phyloP scores from a whole-genome alignment of 2,329 filamentous ascomycete species.

The Cercospora citrullina region DNA sequence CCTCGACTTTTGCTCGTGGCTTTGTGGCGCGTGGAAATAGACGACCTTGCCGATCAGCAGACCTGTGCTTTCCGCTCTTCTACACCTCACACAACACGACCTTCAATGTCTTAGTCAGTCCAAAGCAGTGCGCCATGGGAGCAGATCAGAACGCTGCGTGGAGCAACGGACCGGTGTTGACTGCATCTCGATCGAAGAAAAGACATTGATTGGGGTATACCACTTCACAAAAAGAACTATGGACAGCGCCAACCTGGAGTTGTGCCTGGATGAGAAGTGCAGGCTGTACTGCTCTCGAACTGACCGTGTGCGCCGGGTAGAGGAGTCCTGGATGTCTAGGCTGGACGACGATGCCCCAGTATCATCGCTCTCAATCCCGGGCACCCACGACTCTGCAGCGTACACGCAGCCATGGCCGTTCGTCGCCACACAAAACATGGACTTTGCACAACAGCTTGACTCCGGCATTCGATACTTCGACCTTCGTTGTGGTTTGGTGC shows the following conservation, averaged over 20 bases:
- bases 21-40: not conserved
- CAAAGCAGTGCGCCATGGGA: not conserved
- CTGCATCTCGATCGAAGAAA: not conserved
- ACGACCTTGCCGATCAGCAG: not conserved
- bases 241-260: not conserved
- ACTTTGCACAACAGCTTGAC: constrained; percentile 35
- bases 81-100: not conserved
- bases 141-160: not conserved
- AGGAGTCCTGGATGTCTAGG: constrained; percentile 22
- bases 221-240: not conserved
- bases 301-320: not conserved
- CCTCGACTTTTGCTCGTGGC: not conserved
- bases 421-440: constrained; percentile 38
- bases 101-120: not conserved
- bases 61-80: not conserved
- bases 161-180: not conserved
- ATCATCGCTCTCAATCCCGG: constrained; percentile 39
- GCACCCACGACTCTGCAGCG: constrained; percentile 42
- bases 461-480: constrained; percentile 42
- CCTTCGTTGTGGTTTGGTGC: constrained; percentile 38
- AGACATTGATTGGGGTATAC: not conserved
- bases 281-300: not conserved
- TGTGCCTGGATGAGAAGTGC: not conserved
- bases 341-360: constrained; percentile 31
- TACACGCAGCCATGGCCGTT: constrained; percentile 40